Conservation (phyloP, 768 basidiomycete genomes). For the Amanita pseudoporphyria region DNA sequence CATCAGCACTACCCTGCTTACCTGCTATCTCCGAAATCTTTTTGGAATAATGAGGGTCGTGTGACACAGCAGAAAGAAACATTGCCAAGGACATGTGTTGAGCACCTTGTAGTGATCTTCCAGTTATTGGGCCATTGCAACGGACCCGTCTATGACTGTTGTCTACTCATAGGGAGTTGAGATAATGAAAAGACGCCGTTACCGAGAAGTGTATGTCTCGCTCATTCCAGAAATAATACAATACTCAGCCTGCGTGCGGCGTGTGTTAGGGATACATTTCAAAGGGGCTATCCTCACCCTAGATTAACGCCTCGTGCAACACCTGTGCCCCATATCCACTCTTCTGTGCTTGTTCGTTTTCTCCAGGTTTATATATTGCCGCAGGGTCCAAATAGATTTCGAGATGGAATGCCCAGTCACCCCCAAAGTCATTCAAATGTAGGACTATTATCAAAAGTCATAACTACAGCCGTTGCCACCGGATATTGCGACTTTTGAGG, state of each 20-base stretch:
- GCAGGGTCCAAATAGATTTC: too few species aligned
- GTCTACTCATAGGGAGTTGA: conserved; percentile 60
- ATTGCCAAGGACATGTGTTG: conserved; percentile 40
- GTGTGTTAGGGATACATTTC: conserved; percentile 22
- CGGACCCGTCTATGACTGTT: conserved; percentile 56
- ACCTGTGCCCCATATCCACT: conserved; percentile 67
- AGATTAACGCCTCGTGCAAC: conserved; percentile 43
- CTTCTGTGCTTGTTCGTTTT: conserved; percentile 57
- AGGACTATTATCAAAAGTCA: conserved; percentile 67
- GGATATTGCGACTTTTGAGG: conserved; percentile 16
- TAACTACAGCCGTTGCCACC: conserved; percentile 59
- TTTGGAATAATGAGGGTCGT: conserved; percentile 8
- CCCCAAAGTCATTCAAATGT: conserved; percentile 75
- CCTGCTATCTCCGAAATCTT: conserved; percentile 29
- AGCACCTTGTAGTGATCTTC: conserved; percentile 82
- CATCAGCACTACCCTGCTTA: conserved; percentile 20
- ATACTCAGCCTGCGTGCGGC: conserved; percentile 33
- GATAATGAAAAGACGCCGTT: conserved; percentile 37
- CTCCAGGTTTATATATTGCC: too few species aligned
- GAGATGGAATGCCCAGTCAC: conserved; percentile 71
- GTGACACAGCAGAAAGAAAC: not conserved
- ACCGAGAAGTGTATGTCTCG: not conserved
- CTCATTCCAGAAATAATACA: not conserved
- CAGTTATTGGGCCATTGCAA: conserved; percentile 57
- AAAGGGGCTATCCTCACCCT: conserved; percentile 30